Evolutionary conservation across 106 monocot genomes (phyloP), one percentile per base, ranked within the genome.

Genomic region (Ottelia alismoides): DNA sequence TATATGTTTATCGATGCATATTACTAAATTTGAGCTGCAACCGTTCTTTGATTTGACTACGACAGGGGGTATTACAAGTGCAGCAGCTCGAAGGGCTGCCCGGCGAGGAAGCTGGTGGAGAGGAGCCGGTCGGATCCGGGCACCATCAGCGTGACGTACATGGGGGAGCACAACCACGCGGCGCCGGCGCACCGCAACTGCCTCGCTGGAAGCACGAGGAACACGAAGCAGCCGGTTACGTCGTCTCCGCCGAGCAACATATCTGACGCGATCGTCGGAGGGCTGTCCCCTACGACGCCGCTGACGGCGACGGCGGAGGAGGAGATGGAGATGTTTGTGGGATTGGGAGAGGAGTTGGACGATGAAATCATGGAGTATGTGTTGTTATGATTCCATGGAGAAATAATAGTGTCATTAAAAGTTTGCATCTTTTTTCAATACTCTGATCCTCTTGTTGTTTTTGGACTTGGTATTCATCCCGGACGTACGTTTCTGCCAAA

Each of bases 31-130:
- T n/a, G n/a, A n/a, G n/a, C n/a, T n/a, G n/a, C 11, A 11, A 25
- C 27, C 22, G 3, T 24, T 27, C 11, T 43, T 28, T 27, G 20
- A n/a, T 2, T 30, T 30, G 24, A 16, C 25, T 28, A 23, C 11
- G 12, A 22, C 76, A 89, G 89, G 49, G 89, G 89, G 0, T 89
- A 89, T 23, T 84, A 89, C 65, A 73, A 77, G 30, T 89, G 89
- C 58, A 89, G 89, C 68, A 89, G 83, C 62, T 84, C 73, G 45
- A 89, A 89, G 27, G 89, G 71, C 0, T 89, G 89, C 63, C 47
- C 55, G 23, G 89, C 89, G 3, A 60, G 89, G 55, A 89, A 89
- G 66, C 83, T 72, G 65, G 83, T 89, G 29, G 89, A 89, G 67
- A 60, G 80, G 0, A 77, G 83, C 80, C 72, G 53, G 3, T 49